Percentiles rank a stretch among this genome's conserved stretches.
Conservation (phyloP, 306 rosid species). For the Sophora flavescens region DNA sequence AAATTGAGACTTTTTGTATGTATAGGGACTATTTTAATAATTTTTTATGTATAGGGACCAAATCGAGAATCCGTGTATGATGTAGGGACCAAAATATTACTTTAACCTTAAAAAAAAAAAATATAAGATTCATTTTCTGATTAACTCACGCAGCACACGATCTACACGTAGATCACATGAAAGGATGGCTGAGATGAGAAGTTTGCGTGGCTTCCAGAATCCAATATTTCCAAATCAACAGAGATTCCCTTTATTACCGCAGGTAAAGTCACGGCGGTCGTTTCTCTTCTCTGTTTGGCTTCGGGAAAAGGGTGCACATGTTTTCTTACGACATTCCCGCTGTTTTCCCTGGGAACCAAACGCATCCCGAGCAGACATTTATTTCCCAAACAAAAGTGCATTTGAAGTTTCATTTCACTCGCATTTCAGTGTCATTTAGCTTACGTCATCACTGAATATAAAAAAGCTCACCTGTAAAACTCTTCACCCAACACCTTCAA, state of each 20-base stretch:
- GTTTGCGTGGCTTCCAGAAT: not conserved
- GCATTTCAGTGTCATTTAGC: constrained; percentile 30
- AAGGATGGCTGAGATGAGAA: not conserved
- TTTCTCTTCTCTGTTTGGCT: constrained; percentile 34
- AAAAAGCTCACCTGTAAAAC: not conserved
- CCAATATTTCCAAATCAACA: not conserved
- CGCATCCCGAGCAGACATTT: not conserved
- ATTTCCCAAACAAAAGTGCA: not conserved
- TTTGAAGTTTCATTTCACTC: constrained; percentile 40
- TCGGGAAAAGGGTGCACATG: not conserved
- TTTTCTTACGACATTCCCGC: constrained; percentile 5
- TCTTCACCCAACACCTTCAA: not conserved
- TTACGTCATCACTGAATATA: not conserved
- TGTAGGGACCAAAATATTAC: too few species aligned
- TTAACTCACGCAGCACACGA: not conserved
- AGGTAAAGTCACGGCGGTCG: constrained; percentile 7
- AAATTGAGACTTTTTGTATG: too few species aligned
- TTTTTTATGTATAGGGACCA: too few species aligned
- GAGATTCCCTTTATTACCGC: not conserved
- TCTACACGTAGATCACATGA: not conserved
- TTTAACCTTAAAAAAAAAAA: too few species aligned
- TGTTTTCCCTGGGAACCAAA: constrained; percentile 17
- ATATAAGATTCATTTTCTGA: too few species aligned
- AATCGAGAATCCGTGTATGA: too few species aligned
- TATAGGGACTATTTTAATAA: too few species aligned